Base-by-base conservation (phyloP, 768 basidiomycete species). In the Aureoboletus auriporus region DNA sequence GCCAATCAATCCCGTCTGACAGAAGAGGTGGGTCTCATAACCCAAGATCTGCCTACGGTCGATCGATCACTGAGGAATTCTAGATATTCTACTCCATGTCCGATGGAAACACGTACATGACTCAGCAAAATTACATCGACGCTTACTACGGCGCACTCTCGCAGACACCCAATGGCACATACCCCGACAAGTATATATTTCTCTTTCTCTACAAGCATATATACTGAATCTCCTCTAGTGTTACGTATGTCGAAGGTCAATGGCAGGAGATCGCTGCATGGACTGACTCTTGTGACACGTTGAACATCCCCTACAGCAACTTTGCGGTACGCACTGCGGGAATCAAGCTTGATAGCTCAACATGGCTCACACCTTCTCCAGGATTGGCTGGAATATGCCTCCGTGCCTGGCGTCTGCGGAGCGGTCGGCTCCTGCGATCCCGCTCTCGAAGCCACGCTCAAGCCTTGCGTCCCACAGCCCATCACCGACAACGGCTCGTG, bases 371-470 rank as follows among this genome's bases (percentile, higher is more conserved):
- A 41, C 20, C 5, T 46, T 49, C 12, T 39, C 3, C 20, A 62
- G 60, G 60, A 61, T 28, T 62, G 60, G 60, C 35, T 62, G 17
- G 51, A 56, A 23, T 61, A 59, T 47, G 56, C 57, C 6, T 43
- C 57, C 11, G 26, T 45, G n/a, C 46, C 60, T 7, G 57, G 60
- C 2, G 46, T 56, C 14, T 62, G 59, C 14, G 51, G 55, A 26
- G 51, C 59, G 8, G 41, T 50, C 4, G 6, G 33, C 8, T 57
- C 58, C n/a, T 55, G 59, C 42, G 12, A 51, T 14, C 8, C 50
- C 16, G n/a, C 30, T 27, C 7, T 42, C 34, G 48, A 35, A 35
- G 53, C 39, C 7, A 30, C 29, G 11, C 6, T 20, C 17, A 47
- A 42, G 10, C 40, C 51, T 34, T 57, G 59, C 29, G 53, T 60